A percentile compares a stretch with the other conserved stretches of the same genome.
Conservation (phyloP, 768 basidiomycete species). For the Xanthoconium purpureum region DNA sequence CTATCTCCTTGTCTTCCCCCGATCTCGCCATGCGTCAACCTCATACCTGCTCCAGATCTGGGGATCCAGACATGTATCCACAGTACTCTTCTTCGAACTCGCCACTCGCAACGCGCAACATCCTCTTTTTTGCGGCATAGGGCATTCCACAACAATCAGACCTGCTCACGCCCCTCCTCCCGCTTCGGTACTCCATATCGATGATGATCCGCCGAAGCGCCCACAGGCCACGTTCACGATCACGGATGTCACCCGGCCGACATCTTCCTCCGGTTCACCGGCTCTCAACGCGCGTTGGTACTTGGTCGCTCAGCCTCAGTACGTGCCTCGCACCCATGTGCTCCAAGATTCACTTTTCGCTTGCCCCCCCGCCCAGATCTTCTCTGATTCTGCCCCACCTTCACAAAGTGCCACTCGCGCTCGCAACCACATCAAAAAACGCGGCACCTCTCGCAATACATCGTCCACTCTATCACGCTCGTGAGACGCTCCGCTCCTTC, state of each 20-base stretch:
- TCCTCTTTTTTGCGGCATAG: constrained; percentile 21
- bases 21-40: constrained; percentile 15
- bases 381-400: constrained; percentile 22
- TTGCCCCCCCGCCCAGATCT: constrained; percentile 20
- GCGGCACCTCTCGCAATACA: not conserved
- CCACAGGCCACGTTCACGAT: constrained; percentile 17
- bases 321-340: constrained; percentile 28
- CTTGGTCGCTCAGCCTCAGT: constrained; percentile 14
- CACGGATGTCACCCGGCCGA: constrained; percentile 13
- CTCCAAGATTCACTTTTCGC: constrained; percentile 26
- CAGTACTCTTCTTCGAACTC: constrained; percentile 9
- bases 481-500: not conserved
- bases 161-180: not conserved
- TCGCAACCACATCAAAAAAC: constrained; percentile 1
- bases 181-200: constrained; percentile 7
- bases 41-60: constrained; percentile 14
- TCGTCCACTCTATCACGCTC: constrained; percentile 6
- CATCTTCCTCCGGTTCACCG: constrained; percentile 12
- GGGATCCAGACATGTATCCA: constrained; percentile 8
- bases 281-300: constrained; percentile 4
- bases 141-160: constrained; percentile 11
- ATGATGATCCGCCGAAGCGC: constrained; percentile 22
- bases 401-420: constrained; percentile 9
- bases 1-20: not conserved
- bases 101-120: constrained; percentile 5